Evolutionary conservation across 2,329 filamentous ascomycete species (phyloP), one percentile per base, ranked within the genome.

Genomic region (Ophiostoma australiae): DNA sequence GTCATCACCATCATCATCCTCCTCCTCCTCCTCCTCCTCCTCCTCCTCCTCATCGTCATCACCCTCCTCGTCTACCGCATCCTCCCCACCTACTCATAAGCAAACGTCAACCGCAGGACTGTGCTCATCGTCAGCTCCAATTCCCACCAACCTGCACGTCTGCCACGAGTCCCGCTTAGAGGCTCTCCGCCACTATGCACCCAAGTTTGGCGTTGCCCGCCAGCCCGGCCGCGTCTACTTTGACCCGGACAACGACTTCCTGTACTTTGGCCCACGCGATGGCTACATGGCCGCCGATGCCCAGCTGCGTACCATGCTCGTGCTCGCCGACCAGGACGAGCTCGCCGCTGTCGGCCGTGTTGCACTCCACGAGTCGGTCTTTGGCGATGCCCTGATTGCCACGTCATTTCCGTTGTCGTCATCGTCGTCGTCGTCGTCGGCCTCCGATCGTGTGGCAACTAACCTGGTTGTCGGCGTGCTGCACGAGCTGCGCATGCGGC

Each of bases 81-180:
- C 17, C 6, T 31, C 23, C 31, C 8, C 23, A 27, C n/a, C 63
- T 5, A 17, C 69, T 11, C 6, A 35, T 7, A 37, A 23, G n/a
- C 20, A 2, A 4, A 10, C 55, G 31, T 11, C 68, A 3, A 7
- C 68, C 6, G 17, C 8, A 7, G 63, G 63, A 4, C 80, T 81
- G 68, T 84, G 81, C 76, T 80, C 78, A 6, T 84, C 83, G 3
- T 73, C 79, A n/a, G 79, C 80, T 4, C 73, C 77, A 3, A 76
- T 83, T 31, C 84, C 84, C 4, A 77, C 77, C 71, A 83, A 81
- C 75, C 80, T 85, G 48, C 81, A 84, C 72, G 79, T 78, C 69
- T 84, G 82, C 75, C 76, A 77, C 71, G 84, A 85, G 75, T 82
- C 83, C 20, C 82, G 84, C 52, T 68, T 72, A 70, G 82, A 84